Conservation (phyloP, 129 eudicot species). For the Erigeron canadensis region DNA sequence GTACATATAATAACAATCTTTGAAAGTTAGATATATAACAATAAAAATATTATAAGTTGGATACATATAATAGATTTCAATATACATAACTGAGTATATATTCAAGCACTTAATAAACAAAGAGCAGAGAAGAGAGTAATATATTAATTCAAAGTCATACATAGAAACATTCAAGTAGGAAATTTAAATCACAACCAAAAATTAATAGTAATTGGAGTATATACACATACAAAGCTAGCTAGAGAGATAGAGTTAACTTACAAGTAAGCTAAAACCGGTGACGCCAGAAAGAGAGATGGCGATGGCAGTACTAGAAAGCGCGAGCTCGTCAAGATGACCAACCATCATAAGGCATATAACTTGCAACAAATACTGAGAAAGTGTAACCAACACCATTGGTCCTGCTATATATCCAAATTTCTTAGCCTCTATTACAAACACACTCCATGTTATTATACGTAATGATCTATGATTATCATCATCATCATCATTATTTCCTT, state of each 20-base stretch:
- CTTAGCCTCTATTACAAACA: constrained; percentile 44
- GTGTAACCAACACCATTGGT: constrained; percentile 69
- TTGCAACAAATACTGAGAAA: constrained; percentile 53
- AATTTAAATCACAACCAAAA: no score
- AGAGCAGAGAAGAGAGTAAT: no score
- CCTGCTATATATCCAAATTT: constrained; percentile 58
- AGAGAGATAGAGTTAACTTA: constrained; percentile 20
- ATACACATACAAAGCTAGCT: background rate
- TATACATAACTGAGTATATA: no score
- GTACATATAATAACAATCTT: no score
- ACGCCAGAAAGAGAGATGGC: constrained; percentile 67
- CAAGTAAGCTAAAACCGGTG: constrained; percentile 73
- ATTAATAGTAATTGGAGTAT: no score
- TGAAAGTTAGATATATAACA: no score
- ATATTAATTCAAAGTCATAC: no score
- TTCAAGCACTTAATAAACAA: no score
- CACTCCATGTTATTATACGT: constrained; percentile 38
- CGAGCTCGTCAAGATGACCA: constrained; percentile 71
- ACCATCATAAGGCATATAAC: constrained; percentile 61
- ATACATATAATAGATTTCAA: no score
- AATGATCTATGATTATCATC: background rate
- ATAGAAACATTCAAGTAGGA: no score
- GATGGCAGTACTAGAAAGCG: constrained; percentile 69
- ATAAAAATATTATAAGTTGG: no score
- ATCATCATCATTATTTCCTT: background rate